Evolutionary conservation across 2,329 filamentous ascomycete species (phyloP).

Genomic region (Phoma sp.): DNA sequence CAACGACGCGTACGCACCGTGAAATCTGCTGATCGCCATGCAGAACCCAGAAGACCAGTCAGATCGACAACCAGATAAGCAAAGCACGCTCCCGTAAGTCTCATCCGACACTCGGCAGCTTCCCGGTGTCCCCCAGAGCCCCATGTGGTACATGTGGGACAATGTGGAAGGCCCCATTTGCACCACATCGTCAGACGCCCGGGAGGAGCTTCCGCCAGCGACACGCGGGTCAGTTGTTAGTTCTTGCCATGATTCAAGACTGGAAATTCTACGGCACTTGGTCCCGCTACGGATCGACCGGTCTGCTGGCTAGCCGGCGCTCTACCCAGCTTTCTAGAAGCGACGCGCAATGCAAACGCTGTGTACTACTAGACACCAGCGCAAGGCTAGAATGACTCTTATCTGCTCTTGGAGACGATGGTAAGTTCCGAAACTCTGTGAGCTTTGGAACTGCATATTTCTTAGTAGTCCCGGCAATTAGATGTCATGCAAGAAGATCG

Average conservation of each 20-base stretch:
- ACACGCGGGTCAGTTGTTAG: background rate
- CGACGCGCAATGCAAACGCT: background rate
- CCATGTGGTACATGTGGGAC: constrained; percentile 15
- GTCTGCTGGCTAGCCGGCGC: background rate
- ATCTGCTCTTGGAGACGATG: background rate
- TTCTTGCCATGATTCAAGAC: background rate
- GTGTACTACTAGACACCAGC: background rate
- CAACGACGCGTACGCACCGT: constrained; percentile 1
- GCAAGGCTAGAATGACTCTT: constrained; percentile 8
- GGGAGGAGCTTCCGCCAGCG: background rate
- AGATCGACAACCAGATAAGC: background rate
- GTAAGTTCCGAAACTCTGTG: background rate
- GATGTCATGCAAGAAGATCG: background rate
- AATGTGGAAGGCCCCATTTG: background rate
- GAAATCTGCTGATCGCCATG: constrained; percentile 1
- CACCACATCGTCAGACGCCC: constrained; percentile 11
- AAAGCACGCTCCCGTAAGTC: background rate
- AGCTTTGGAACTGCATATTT: background rate
- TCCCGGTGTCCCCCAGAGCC: background rate
- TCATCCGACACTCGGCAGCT: background rate
- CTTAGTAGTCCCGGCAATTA: background rate
- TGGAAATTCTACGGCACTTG: background rate
- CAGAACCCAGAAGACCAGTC: background rate
- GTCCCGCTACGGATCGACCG: background rate
- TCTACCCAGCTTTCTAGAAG: background rate